phyloP scores from a whole-genome alignment of 805 yeast species.

The Ogataea corticis region DNA sequence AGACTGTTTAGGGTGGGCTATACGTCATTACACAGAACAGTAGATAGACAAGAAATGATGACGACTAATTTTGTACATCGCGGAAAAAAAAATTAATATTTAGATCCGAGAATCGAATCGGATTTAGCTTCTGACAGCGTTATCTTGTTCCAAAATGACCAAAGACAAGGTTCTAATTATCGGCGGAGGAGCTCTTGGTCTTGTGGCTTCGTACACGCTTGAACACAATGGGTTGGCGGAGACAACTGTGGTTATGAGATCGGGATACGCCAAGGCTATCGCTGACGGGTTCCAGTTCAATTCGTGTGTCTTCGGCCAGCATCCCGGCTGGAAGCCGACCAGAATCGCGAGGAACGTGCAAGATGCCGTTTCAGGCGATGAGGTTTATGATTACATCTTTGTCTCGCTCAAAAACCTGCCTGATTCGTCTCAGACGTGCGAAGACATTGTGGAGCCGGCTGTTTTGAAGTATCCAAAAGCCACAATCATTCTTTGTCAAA shows the following conservation, averaged over 20 bases:
- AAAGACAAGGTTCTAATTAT: slow-evolving; percentile 53
- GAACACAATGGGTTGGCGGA: slow-evolving; percentile 43
- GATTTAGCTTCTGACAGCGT: no score
- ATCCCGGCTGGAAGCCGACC: slow-evolving; percentile 57
- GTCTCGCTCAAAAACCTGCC: slow-evolving; percentile 64
- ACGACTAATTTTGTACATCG: no score
- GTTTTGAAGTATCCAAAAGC: slow-evolving; percentile 29
- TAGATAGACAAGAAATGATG: not conserved
- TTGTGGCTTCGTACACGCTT: slow-evolving; percentile 69
- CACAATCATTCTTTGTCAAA: slow-evolving; percentile 38
- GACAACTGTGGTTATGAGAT: slow-evolving; percentile 61
- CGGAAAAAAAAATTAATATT: no score
- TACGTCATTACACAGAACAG: slow-evolving; percentile 27
- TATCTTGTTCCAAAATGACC: not conserved
- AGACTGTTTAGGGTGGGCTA: slow-evolving; percentile 58
- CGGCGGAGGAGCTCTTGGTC: slow-evolving; percentile 86
- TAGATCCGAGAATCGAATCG: no score
- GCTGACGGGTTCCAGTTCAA: slow-evolving; percentile 56
- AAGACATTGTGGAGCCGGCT: slow-evolving; percentile 42
- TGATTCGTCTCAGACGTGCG: slow-evolving; percentile 46
- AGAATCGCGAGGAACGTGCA: slow-evolving; percentile 40
- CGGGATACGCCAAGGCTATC: slow-evolving; percentile 55
- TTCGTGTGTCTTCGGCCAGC: slow-evolving; percentile 58
- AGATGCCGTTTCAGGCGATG: slow-evolving; percentile 42
- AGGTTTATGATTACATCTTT: slow-evolving; percentile 52